Percentiles rank a stretch among this genome's conserved stretches.
phyloP scores from a whole-genome alignment of 2,329 filamentous ascomycete genomes.

The Pseudogymnoascus pannorum region DNA sequence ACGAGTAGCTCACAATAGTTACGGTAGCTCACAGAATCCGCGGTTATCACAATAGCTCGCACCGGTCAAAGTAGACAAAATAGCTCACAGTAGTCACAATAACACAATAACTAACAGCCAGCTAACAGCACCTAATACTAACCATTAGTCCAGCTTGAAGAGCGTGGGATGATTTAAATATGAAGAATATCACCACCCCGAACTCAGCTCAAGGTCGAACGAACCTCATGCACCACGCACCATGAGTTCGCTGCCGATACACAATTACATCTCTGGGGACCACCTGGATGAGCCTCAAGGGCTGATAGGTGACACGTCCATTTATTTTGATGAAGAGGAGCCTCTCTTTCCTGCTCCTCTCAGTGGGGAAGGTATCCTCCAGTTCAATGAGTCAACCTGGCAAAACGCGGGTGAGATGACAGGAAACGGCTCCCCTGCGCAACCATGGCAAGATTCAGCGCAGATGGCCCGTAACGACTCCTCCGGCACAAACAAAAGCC shows the following conservation, averaged over 20 bases:
- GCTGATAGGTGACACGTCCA: background rate
- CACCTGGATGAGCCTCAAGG: background rate
- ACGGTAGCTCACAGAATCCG: background rate
- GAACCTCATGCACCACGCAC: background rate
- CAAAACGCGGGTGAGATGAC: background rate
- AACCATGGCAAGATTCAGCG: background rate
- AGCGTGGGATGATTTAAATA: background rate
- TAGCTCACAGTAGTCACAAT: background rate
- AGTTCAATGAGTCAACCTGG: background rate
- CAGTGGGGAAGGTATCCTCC: background rate
- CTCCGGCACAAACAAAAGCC: background rate
- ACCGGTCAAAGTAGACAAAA: background rate
- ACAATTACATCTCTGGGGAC: background rate
- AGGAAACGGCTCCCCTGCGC: background rate
- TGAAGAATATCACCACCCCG: background rate
- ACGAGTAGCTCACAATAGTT: background rate
- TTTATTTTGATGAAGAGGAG: background rate
- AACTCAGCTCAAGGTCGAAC: background rate
- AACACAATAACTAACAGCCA: background rate
- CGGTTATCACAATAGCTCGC: background rate
- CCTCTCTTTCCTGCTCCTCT: background rate
- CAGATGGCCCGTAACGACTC: background rate
- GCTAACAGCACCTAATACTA: background rate
- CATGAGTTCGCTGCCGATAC: background rate
- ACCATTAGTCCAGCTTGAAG: background rate